A percentile compares a stretch with the other conserved stretches of the same genome.
phyloP scores from a whole-genome alignment of 148 eudicot species.

The Rhododendron simsii region DNA sequence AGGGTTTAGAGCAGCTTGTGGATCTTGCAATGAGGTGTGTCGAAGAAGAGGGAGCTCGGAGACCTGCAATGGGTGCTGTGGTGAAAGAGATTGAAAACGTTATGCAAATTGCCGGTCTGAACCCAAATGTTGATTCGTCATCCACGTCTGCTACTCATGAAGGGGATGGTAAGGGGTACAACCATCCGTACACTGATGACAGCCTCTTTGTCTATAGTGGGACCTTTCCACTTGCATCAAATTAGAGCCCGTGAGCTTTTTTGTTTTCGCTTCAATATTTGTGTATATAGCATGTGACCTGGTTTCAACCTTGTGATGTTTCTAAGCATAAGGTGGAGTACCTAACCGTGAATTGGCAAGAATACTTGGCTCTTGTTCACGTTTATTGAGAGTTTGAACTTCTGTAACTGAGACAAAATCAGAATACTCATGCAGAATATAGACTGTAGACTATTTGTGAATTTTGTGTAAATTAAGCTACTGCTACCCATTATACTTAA shows the following conservation, averaged over 20 bases:
- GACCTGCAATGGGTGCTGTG: conserved; percentile 71
- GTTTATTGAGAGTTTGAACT: neutral
- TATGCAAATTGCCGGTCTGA: conserved; percentile 55
- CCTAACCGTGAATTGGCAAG: neutral
- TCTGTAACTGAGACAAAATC: neutral
- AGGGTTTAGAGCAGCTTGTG: conserved; percentile 53
- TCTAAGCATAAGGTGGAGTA: neutral
- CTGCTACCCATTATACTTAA: neutral
- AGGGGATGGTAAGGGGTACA: conserved; percentile 13
- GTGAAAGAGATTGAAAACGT: conserved; percentile 65
- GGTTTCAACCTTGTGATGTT: neutral
- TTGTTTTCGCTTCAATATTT: neutral
- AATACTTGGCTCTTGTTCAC: neutral
- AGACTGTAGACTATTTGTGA: neutral
- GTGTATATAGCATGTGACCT: neutral
- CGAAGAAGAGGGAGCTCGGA: conserved; percentile 40
- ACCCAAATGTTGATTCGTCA: conserved; percentile 55
- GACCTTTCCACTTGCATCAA: conserved; percentile 15
- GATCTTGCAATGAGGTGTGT: conserved; percentile 62
- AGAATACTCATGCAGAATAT: neutral
- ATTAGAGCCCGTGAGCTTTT: conserved; percentile 13
- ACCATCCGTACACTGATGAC: conserved; percentile 47
- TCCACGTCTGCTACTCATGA: conserved; percentile 43
- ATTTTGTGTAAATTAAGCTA: neutral
- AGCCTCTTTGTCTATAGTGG: conserved; percentile 36